These are phyloP conservation scores for Ampelocalamus luodianensis DNA, from an alignment of 176 grass and related monocot genomes.

Conservation along the genomic window DNA sequence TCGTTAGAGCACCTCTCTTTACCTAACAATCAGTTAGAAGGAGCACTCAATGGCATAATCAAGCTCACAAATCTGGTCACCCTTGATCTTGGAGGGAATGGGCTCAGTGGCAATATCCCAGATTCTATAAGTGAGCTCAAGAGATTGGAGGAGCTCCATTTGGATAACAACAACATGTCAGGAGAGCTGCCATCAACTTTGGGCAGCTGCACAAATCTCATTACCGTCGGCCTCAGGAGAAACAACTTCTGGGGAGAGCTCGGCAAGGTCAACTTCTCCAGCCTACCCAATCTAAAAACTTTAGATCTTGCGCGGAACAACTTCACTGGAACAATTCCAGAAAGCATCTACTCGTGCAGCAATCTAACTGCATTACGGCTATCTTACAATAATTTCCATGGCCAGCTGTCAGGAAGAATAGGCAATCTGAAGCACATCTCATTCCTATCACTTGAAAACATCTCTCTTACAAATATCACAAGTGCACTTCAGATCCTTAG, in stretches of 20 bases:
- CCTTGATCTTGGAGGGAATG: constrained; percentile 47
- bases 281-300: constrained; percentile 32
- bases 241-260: constrained; percentile 50
- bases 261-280: constrained; percentile 48
- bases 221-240: constrained; percentile 44
- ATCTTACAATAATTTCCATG: neutral
- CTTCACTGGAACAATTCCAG: constrained; percentile 48
- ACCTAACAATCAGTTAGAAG: constrained; percentile 35
- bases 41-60: neutral
- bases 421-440: constrained; percentile 34
- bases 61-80: constrained; percentile 50
- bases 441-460: constrained; percentile 42
- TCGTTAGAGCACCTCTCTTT: constrained; percentile 44
- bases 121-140: constrained; percentile 42
- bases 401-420: constrained; percentile 40
- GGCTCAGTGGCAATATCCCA: constrained; percentile 24
- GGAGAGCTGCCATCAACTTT: constrained; percentile 48
- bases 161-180: constrained; percentile 39
- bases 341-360: constrained; percentile 60
- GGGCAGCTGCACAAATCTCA: constrained; percentile 40
- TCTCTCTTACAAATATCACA: constrained; percentile 39
- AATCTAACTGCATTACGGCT: constrained; percentile 46
- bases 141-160: constrained; percentile 38
- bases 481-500: constrained; percentile 46
- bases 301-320: constrained; percentile 47